Evolutionary conservation across 1,284 basidiomycete species (phyloP), one percentile per base, ranked within the genome.

Genomic region (Sporisorium reilianum): DNA sequence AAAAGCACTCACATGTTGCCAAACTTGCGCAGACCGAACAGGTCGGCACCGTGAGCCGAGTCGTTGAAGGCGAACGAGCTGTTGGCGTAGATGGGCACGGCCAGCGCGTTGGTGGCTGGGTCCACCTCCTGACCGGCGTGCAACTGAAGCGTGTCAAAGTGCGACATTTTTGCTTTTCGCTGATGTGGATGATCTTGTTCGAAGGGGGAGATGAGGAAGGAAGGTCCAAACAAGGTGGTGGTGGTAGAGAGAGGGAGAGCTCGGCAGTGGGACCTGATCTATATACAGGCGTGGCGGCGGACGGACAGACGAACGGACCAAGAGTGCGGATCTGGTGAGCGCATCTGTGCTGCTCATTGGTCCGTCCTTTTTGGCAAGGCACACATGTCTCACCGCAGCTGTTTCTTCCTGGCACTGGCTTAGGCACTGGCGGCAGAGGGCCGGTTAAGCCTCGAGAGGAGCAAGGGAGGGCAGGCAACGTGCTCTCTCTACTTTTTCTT

Each of bases 111-210:
- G 23, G 91, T 92, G 36, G 90, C 85, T 0, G 90, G 86, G 86
- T 93, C 92, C 8, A 89, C 88, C 14, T 86, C 85, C 79, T 94
- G 92, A 11, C 93, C 93, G 41, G 91, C 93, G 80, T 94, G 93
- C 36, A 94, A 87, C 86, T 81, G 82, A 36, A 84, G 81, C 18
- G 82, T 84, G 51, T 84, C 82, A 59, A 84, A 84, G 75, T 82
- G 69, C 41, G 81, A 28, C 59, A 67, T 60, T 53, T 55, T 62
- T 14, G 36, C 16, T 2, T 16, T 6, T 38, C n/a, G n/a, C n/a
- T n/a, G n/a, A n/a, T 18, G 42, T 36, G 50, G 34, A 22, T 45
- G 36, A n/a, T 56, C 49, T 52, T 48, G 34, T 34, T 32, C 38
- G 32, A 46, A 23, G 12, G 46, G 22, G 42, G 42, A 53, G 30